Evolutionary conservation across 768 basidiomycete species (phyloP), one percentile per base, ranked within the genome.

Genomic region (Chiua virens): DNA sequence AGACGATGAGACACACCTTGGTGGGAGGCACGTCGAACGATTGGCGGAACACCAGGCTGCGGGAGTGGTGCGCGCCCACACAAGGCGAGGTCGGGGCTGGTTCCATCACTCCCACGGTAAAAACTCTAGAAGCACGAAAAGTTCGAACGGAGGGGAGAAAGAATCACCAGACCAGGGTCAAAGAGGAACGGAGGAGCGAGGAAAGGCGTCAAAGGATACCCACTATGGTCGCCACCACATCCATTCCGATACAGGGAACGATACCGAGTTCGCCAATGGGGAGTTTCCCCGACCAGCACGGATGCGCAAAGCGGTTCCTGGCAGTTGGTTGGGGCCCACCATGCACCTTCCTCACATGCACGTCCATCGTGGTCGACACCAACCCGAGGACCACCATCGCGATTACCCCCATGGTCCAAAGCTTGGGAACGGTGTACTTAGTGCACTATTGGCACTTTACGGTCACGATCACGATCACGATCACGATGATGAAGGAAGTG

Each of bases 361-460:
- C 6, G 21, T 42, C 15, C 56, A 21, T 22, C 47, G 25, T 11
- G n/a, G 10, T 13, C 42, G 15, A 32, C 49, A 45, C 9, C 49
- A 56, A 36, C 38, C 53, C 7, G 55, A 49, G 25, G 37, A 52
- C 8, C 44, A 51, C 21, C 43, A 35, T 36, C 46, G 14, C 32
- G 53, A 45, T 28, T 51, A 41, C 8, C 6, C 47, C 20, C 45
- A 36, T 37, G 57, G 49, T 45, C 45, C 59, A 25, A 49, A 57
- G 6, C 54, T 64, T 5, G 76, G 73, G 0, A 75, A 74, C 11
- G 85, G 87, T 15, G 79, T 90, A 7, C 74, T 90, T 5, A 82
- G 85, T 3, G 75, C 86, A 1, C 65, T 90, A 36, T 71, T 91
- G 40, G 75, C 83, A 18, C 73, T 89, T 21, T 87, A 89, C 60